Base-by-base conservation (phyloP, 441 rosid genomes). In the Mallotus repandus region DNA sequence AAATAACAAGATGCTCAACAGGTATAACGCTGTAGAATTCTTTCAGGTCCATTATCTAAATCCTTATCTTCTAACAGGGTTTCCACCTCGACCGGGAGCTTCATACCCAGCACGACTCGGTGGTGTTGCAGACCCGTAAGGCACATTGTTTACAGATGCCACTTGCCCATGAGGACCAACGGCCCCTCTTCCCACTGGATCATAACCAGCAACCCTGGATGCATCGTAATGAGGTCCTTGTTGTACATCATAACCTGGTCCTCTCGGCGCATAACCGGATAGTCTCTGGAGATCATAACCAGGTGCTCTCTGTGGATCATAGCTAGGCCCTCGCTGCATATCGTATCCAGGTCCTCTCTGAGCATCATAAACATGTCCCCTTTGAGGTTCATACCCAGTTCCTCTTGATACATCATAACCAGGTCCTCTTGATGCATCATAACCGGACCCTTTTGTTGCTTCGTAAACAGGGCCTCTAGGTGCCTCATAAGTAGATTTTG, bases 101-200 rank as follows among this genome's bases (percentile, higher is more conserved):
- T 89, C 86, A 7, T 81, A 83, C 29, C 78, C 88, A 52, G 79
- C 53, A 46, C 79, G 89, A 71, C 82, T 77, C 16, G 93, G 81
- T 10, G 89, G 86, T 68, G 96, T 87, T 70, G 85, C 86, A 73
- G 93, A 79, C 60, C 91, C 87, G 15, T 85, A 87, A 41, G 86
- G 84, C 48, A 58, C 29, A 58, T 77, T 90, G 76, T 70, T 89
- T 32, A 79, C 78, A 68, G 79, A 68, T 52, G 80, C 74, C 68
- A 83, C 73, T 76, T 76, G 97, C 59, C 83, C 87, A 59, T 81
- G 85, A 68, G 52, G 77, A 69, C 66, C 85, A 32, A 59, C 72
- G 19, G 73, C 38, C 25, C 78, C 86, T 81, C 87, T 81, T 32
- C 76, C 55, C 25, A 74, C 73, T 38, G 79, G 83, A 79, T 83